Base-by-base conservation (phyloP, 331 rosid species). In the Arachis monticola region DNA sequence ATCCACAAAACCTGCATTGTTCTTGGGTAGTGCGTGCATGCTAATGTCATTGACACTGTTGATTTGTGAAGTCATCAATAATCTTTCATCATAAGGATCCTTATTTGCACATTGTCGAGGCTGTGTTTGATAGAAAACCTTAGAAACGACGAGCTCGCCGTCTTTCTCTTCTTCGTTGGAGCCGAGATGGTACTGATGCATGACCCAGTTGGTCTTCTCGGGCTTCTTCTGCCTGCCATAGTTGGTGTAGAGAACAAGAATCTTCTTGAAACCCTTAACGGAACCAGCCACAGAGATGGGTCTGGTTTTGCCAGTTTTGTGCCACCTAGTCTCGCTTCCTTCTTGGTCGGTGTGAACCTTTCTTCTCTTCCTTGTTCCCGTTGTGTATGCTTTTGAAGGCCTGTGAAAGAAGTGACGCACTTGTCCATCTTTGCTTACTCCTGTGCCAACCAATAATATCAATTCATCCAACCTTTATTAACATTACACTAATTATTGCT, bases 331-430 rank as follows among this genome's bases (percentile, higher is more conserved):
- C 47, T 94, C 99, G 30, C 86, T 86, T 11, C 92, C 97, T 13
- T 94, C 93, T 47, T 90, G 88, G 1, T 90, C 95, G 0, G 96
- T 88, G 82, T 90, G 82, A 7, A 94, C 97, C 77, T 92, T 94
- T 82, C 99, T 82, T 27, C 99, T 84, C 58, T 94, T 94, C 64
- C 99, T 82, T 13, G 95, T 90, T 44, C 97, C 99, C 0, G 97
- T 90, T 53, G 97, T 92, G 88, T 94, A 94, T 53, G 99, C 99
- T 84, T 94, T 92, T 0, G 99, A 92, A 4, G 99, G 96, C 68
- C 96, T 78, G 30, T 94, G 99, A 62, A 94, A 94, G 86, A 90
- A 94, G 67, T 94, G 99, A 0, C 96, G 82, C 48, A 94, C 81
- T 61, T 85, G 89, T 3, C 99, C 99, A 59, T 94, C 96, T 76